Base-by-base conservation (phyloP, 371 early-diverging fungal genomes). In the Rhizomucor miehei region DNA sequence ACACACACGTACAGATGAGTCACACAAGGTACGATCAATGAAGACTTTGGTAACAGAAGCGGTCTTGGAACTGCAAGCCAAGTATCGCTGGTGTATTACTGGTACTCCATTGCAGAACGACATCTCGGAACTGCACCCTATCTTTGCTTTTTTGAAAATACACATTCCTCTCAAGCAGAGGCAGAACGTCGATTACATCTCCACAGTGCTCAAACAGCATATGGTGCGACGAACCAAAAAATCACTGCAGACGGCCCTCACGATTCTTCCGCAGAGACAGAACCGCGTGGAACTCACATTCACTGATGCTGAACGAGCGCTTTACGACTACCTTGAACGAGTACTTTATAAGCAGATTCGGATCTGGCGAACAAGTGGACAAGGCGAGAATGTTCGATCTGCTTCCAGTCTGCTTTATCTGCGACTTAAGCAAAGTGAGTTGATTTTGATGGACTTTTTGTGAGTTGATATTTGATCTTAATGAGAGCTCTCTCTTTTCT, bases 21-120 rank as follows among this genome's bases (percentile, higher is more conserved):
- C 94, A 1, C 94, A 97, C 59, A 66, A 82, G 36, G 85, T 97
- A 35, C 57, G 71, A 44, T 60, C 57, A 9, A 21, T 65, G 41
- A 55, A 58, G 34, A 56, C 75, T 1, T 52, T 59, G 41, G 25
- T 75, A 8, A 61, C 61, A 13, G 55, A 65, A 13, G 52, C 71
- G 16, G 65, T 71, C 6, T 51, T 56, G 19, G 49, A 60, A 25
- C 40, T 75, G 24, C 46, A 47, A 19, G 58, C 69, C 10, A 64
- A 54, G 37, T 71, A 84, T 45, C 77, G 90, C 48, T 92, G 93
- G 89, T 89, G 93, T 51, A 67, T 97, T 36, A 90, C 93, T 12
- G 97, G 95, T 48, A 92, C 87, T 14, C 82, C 84, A 6, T 54
- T 72, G 9, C 92, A 72, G 65, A 75, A 75, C 38, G 57, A 75